These are phyloP conservation scores for Mucor lusitanicus DNA, from an alignment of 371 early-diverging fungal species.

Conservation along the genomic window DNA sequence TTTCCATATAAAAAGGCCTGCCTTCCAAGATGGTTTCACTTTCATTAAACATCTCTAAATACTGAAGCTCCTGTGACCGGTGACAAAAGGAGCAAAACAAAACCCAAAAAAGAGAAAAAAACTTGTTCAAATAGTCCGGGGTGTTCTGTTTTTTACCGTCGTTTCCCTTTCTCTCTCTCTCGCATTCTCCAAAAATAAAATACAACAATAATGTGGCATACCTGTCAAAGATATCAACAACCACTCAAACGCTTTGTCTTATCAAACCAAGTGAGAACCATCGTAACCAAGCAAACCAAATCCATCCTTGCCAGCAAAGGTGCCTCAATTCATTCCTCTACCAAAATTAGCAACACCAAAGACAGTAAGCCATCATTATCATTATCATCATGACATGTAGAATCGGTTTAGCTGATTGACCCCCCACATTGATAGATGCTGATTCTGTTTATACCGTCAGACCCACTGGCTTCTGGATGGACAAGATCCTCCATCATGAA, in stretches of 20 bases:
- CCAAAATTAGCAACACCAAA: neutral
- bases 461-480: conserved; percentile 44
- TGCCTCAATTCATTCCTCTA: conserved; percentile 3
- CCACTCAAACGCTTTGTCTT: neutral
- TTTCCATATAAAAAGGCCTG: neutral
- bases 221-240: conserved; percentile 17
- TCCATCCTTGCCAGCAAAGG: neutral
- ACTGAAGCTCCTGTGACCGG: neutral
- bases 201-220: conserved; percentile 12
- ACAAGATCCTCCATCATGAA: conserved; percentile 30
- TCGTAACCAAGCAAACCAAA: neutral
- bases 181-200: neutral
- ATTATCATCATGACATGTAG: neutral
- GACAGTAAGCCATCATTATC: conserved; percentile 3
- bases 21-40: neutral
- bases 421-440: neutral
- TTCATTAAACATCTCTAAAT: neutral
- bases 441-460: conserved; percentile 27
- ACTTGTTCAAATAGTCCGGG: neutral
- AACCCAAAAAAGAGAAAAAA: neutral
- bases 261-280: neutral
- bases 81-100: neutral
- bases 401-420: neutral
- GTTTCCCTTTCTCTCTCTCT: neutral
- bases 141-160: conserved; percentile 6